These are phyloP conservation scores for Microascus cirrosus DNA, from an alignment of 2,329 filamentous ascomycete species.

Conservation along the genomic window DNA sequence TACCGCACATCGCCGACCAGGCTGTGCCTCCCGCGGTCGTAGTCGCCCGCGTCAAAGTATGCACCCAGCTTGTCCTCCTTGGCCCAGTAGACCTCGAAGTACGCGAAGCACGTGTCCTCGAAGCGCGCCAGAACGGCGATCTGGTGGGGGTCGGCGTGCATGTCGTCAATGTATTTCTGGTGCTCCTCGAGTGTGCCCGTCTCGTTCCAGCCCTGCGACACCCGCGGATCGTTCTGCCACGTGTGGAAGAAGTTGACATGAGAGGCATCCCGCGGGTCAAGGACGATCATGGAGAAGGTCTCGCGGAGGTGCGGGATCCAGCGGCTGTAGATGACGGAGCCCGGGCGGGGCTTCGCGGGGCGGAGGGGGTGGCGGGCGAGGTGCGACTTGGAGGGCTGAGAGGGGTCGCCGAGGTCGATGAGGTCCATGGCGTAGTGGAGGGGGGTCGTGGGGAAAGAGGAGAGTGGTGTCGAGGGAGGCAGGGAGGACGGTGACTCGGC, in stretches of 20 bases:
- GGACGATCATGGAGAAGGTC: conserved; percentile 65
- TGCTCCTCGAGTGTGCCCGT: conserved; percentile 67
- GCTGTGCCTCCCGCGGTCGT: conserved; percentile 46
- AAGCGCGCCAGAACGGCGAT: conserved; percentile 61
- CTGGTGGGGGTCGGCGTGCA: conserved; percentile 62
- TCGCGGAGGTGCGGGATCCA: conserved; percentile 67
- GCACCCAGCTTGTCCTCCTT: conserved; percentile 47
- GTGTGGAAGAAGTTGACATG: conserved; percentile 63
- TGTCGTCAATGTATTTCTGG: conserved; percentile 55
- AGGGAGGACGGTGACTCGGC: conserved; percentile 27
- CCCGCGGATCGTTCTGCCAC: conserved; percentile 78
- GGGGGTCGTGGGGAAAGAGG: conserved; percentile 36
- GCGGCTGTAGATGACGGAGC: conserved; percentile 63
- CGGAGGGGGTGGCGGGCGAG: conserved; percentile 61
- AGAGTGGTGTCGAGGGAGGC: conserved; percentile 21
- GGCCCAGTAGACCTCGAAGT: conserved; percentile 75
- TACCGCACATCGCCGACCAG: conserved; percentile 48
- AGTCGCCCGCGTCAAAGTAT: conserved; percentile 44
- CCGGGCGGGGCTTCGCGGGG: conserved; percentile 58
- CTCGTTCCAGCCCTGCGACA: conserved; percentile 71
- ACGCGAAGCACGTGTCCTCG: conserved; percentile 60
- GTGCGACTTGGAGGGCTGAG: conserved; percentile 25
- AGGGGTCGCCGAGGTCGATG: conserved; percentile 24
- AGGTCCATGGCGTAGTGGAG: conserved; percentile 32
- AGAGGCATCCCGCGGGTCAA: conserved; percentile 52